Evolutionary conservation across 805 yeast genomes (phyloP).

Genomic region (Ogataea nitratoaversa): DNA sequence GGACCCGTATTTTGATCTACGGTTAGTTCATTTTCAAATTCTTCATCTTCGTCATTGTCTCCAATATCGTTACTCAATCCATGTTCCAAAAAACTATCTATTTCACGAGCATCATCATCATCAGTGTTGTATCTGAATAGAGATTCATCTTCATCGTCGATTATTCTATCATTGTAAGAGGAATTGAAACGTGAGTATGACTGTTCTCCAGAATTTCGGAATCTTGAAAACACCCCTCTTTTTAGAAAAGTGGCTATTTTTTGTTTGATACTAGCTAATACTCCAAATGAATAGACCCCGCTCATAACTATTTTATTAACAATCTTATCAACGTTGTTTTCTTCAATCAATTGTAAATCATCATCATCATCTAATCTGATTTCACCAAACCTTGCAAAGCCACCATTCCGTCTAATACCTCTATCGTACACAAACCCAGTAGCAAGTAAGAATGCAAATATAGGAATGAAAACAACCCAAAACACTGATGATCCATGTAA

Average conservation of each 20-base stretch:
- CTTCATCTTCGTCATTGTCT: constrained; percentile 30
- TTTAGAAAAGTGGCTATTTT: constrained; percentile 15
- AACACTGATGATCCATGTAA: constrained; percentile 52
- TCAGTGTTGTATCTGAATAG: constrained; percentile 30
- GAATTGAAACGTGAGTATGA: constrained; percentile 20
- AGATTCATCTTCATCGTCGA: constrained; percentile 30
- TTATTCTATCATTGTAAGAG: constrained; percentile 28
- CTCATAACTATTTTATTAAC: constrained; percentile 56
- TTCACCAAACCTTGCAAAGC: constrained; percentile 75
- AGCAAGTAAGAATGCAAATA: constrained; percentile 48
- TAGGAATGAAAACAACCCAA: constrained; percentile 53
- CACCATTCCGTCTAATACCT: constrained; percentile 77
- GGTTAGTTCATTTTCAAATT: constrained; percentile 23
- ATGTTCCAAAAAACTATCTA: constrained; percentile 37
- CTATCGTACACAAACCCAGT: constrained; percentile 71
- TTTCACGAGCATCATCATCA: constrained; percentile 48
- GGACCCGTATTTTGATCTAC: constrained; percentile 1
- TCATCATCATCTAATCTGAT: constrained; percentile 78
- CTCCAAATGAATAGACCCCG: constrained; percentile 39
- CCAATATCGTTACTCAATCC: constrained; percentile 30
- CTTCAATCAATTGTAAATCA: constrained; percentile 48
- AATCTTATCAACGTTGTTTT: constrained; percentile 53
- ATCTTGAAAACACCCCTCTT: constrained; percentile 21
- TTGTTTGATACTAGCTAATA: constrained; percentile 13
- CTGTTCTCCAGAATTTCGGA: constrained; percentile 19